Conservation (phyloP, 345 rosid genomes). For the Durio zibethinus region DNA sequence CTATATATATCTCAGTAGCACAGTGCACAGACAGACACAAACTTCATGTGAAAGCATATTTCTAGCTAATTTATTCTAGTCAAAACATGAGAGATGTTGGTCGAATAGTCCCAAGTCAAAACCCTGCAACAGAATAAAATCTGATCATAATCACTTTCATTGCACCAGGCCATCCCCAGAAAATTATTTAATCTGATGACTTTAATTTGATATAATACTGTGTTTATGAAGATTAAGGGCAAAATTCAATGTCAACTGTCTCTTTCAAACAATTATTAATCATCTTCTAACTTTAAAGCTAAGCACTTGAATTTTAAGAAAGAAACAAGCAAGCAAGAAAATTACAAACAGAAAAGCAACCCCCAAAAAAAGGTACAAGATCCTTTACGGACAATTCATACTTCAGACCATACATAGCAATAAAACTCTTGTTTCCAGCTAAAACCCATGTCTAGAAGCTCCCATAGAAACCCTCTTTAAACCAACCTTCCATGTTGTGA, state of each 20-base stretch:
- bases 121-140: background rate
- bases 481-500: slow-evolving; percentile 7
- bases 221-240: background rate
- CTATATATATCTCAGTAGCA: background rate
- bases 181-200: background rate
- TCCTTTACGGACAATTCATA: background rate
- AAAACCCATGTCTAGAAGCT: slow-evolving; percentile 10
- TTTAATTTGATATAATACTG: background rate
- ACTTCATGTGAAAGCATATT: background rate
- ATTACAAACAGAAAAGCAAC: background rate
- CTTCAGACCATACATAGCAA: slow-evolving; percentile 1
- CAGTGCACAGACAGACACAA: background rate
- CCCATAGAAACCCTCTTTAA: slow-evolving; percentile 9
- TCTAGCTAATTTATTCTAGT: background rate
- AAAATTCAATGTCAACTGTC: background rate
- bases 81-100: background rate
- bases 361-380: background rate
- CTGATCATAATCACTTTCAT: background rate
- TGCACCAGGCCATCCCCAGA: background rate
- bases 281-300: background rate
- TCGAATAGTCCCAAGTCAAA: background rate
- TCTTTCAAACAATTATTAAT: background rate
- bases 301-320: slow-evolving; percentile 3
- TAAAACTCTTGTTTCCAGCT: background rate
- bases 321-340: background rate